Evolutionary conservation across 805 yeast genomes (phyloP), one percentile per base, ranked within the genome.

Genomic region (Metschnikowia bowlesiae): DNA sequence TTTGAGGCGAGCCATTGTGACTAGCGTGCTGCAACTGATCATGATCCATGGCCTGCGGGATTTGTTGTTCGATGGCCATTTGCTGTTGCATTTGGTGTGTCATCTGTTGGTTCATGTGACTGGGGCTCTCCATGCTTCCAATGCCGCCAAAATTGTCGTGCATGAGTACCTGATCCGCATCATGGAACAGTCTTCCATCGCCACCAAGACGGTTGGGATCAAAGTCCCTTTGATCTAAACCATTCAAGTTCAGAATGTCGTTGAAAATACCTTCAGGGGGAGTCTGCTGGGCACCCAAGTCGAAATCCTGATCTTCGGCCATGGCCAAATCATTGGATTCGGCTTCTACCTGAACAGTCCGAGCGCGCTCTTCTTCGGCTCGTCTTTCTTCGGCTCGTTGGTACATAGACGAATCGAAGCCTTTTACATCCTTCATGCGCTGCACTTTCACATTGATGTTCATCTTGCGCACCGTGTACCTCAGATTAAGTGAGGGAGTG

Each of bases 341-440:
- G 30, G 46, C 28, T 16, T 28, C 38, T 6, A 38, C 42, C 29
- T 47, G 42, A 2, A n/a, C 39, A 35, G 35, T 39, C 4, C 39
- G 39, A 13, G n/a, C 26, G 28, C 48, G 49, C 14, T 50, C 57
- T 33, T 56, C 60, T 16, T 53, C 49, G 1, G 39, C 35, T 18
- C 53, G 38, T 33, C 56, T 55, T 37, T 53, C 53, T 2, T 48
- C 53, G 14, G 59, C 59, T 8, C 44, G 47, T 26, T 42, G 49
- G 33, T 56, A 58, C 8, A 54, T 53, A 4, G 53, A 33, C 13
- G 46, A 39, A 36, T 58, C 61, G 35, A 58, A 58, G 11, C 55
- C 57, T 8, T 44, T 44, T 18, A 53, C 61, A 29, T 58, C 59
- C 16, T 52, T 53, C 60, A 56, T 50, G 14, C 46, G 49, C 7